phyloP scores from a whole-genome alignment of 805 yeast species.

The Saccharomycopsis babjevae region DNA sequence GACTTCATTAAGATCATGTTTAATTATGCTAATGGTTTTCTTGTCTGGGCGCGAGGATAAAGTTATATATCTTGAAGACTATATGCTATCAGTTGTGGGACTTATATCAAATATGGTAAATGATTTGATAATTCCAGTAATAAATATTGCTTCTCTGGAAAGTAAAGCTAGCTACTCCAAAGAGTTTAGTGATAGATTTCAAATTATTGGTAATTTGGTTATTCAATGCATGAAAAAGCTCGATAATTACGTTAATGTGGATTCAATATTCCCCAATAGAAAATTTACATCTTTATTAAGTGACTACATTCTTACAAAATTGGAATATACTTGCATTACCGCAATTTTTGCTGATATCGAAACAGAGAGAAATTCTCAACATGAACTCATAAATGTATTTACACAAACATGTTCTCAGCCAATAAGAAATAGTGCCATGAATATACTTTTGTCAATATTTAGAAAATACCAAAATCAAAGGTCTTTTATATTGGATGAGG shows the following conservation, averaged over 20 bases:
- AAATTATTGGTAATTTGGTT: constrained; percentile 5
- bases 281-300: constrained; percentile 24
- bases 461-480: constrained; percentile 40
- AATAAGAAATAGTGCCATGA: constrained; percentile 21
- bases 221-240: constrained; percentile 5
- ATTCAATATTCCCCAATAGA: constrained; percentile 11
- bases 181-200: not conserved
- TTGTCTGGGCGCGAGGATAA: constrained; percentile 33
- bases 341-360: constrained; percentile 29
- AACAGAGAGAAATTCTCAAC: constrained; percentile 16
- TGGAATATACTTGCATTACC: constrained; percentile 43
- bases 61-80: constrained; percentile 36
- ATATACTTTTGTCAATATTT: constrained; percentile 31
- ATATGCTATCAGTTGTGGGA: constrained; percentile 31
- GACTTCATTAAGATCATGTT: constrained; percentile 27
- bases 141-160: not conserved
- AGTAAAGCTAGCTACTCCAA: not conserved
- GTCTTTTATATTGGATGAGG: constrained; percentile 49
- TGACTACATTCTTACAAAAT: constrained; percentile 44
- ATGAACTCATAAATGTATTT: not conserved
- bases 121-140: constrained; percentile 22
- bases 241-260: constrained; percentile 7
- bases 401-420: not conserved
- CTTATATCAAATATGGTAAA: constrained; percentile 29
- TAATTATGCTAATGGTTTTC: constrained; percentile 32